Evolutionary conservation across 1,284 basidiomycete species (phyloP).

Genomic region (Marasmius fiardii): DNA sequence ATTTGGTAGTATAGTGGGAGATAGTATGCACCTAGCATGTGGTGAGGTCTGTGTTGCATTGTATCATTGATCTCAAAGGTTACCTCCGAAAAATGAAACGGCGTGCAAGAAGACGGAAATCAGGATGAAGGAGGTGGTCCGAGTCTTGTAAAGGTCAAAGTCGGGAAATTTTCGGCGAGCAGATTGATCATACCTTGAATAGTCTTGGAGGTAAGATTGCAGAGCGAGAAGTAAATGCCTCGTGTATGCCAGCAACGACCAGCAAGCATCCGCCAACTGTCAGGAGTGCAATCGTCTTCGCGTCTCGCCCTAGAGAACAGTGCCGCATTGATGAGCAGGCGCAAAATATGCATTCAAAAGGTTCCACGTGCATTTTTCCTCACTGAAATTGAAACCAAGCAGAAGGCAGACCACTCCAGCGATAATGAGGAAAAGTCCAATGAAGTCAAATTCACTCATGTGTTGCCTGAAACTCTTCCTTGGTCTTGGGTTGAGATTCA

Average conservation of each 20-base stretch:
- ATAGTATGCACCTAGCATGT: conserved; percentile 54
- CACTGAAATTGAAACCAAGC: conserved; percentile 79
- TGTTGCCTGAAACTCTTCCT: conserved; percentile 57
- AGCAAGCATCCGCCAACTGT: conserved; percentile 64
- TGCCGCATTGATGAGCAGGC: background rate
- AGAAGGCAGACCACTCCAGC: conserved; percentile 72
- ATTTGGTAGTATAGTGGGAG: conserved; percentile 80
- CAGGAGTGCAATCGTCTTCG: conserved; percentile 73
- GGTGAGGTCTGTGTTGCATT: conserved; percentile 4
- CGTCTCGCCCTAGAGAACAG: conserved; percentile 26
- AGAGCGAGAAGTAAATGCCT: conserved; percentile 66
- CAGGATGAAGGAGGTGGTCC: conserved; percentile 70
- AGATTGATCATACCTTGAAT: conserved; percentile 51
- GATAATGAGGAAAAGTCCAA: conserved; percentile 72
- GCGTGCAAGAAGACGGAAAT: conserved; percentile 66
- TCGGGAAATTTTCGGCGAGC: background rate
- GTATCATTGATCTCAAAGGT: conserved; percentile 4
- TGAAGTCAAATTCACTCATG: conserved; percentile 69
- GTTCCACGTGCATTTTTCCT: conserved; percentile 52
- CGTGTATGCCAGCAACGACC: conserved; percentile 57
- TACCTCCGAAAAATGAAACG: conserved; percentile 60
- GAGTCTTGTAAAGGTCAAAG: conserved; percentile 40
- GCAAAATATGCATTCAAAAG: no score
- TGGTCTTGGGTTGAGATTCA: conserved; percentile 78
- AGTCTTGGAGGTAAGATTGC: conserved; percentile 81